phyloP scores from a whole-genome alignment of 139 green algal genomes.

The Spirogloea muscicola region DNA sequence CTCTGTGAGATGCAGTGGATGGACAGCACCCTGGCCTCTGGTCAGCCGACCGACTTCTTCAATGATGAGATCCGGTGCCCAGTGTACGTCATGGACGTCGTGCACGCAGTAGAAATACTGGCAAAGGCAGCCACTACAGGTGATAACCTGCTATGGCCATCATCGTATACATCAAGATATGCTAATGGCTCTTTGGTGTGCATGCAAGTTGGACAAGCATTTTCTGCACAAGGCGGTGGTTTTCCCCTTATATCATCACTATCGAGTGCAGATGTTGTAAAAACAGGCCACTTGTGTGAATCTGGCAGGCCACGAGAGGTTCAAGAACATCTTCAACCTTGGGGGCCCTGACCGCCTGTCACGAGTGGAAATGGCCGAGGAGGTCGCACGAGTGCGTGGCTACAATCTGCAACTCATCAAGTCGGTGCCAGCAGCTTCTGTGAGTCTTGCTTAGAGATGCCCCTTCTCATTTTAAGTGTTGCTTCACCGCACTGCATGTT shows the following conservation, averaged over 20 bases:
- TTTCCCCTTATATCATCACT: no score
- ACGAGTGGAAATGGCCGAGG: constrained; percentile 61
- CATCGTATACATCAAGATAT: no score
- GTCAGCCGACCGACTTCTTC: constrained; percentile 57
- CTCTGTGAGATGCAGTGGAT: constrained; percentile 56
- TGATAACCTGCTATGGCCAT: no score
- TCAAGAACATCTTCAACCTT: constrained; percentile 62
- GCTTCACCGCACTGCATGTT: neutral
- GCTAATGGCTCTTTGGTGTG: no score
- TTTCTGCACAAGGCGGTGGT: no score
- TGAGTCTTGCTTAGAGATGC: neutral
- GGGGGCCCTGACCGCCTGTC: constrained; percentile 63
- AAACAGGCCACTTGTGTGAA: no score
- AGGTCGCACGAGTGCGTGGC: constrained; percentile 36
- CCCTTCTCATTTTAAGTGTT: neutral
- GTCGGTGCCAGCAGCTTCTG: neutral
- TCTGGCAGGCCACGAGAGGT: no score
- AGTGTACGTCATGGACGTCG: constrained; percentile 61
- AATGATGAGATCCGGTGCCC: constrained; percentile 51
- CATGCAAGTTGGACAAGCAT: no score
- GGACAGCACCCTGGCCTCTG: constrained; percentile 35
- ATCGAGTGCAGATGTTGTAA: no score
- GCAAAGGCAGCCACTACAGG: no score
- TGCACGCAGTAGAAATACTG: neutral
- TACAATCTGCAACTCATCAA: constrained; percentile 14